These are phyloP conservation scores for Xylariaceae sp. DNA, from an alignment of 2,329 filamentous ascomycete genomes.

Conservation along the genomic window DNA sequence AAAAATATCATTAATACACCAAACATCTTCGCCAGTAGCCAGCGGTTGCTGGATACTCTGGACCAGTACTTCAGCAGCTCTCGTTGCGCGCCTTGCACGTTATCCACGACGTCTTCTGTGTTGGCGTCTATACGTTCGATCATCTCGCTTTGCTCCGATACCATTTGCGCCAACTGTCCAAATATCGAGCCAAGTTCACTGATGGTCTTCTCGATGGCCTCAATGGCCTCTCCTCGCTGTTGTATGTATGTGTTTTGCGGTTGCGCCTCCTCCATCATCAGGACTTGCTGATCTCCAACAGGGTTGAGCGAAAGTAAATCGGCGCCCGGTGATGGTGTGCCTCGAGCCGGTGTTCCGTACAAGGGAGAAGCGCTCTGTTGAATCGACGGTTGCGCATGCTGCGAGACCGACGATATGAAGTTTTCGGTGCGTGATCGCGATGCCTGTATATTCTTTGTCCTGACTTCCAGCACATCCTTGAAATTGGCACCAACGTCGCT, in stretches of 20 bases:
- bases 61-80: slow-evolving; percentile 97
- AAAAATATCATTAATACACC: slow-evolving; percentile 94
- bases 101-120: slow-evolving; percentile 95
- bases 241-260: slow-evolving; percentile 84
- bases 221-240: slow-evolving; percentile 89
- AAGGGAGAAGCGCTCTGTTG: slow-evolving; percentile 77
- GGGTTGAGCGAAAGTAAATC: slow-evolving; percentile 84
- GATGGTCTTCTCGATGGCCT: slow-evolving; percentile 94
- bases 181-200: slow-evolving; percentile 88
- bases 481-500: slow-evolving; percentile 92
- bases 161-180: slow-evolving; percentile 91
- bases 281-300: slow-evolving; percentile 76
- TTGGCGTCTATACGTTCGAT: slow-evolving; percentile 96
- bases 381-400: slow-evolving; percentile 63
- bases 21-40: slow-evolving; percentile 83
- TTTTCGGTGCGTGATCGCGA: slow-evolving; percentile 90
- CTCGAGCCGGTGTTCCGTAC: slow-evolving; percentile 63
- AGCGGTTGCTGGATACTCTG: slow-evolving; percentile 87
- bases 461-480: slow-evolving; percentile 92
- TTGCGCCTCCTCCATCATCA: slow-evolving; percentile 91
- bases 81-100: slow-evolving; percentile 92
- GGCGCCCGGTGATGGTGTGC: slow-evolving; percentile 57
- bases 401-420: slow-evolving; percentile 85
- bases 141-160: slow-evolving; percentile 91
- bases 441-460: slow-evolving; percentile 97